Base-by-base conservation (phyloP, 495 filamentous ascomycete species). In the Astrothelium macrocarpum region DNA sequence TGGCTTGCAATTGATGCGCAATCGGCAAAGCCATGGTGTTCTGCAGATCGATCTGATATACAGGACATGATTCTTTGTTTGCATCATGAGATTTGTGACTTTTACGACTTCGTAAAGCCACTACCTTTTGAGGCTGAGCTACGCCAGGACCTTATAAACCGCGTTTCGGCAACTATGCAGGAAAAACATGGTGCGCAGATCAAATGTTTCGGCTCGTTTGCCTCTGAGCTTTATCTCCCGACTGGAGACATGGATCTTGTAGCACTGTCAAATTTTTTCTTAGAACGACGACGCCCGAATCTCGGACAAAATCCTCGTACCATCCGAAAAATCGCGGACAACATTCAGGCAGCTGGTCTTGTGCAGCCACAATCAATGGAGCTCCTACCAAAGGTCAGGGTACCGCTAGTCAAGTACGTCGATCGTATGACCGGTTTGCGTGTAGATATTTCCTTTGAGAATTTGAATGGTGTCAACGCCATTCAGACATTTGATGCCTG, bases 381-480 rank as follows among this genome's bases (percentile, higher is more conserved):
- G 65, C 75, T 86, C 25, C 89, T 98, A 58, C 59, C 79, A 0
- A 76, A 79, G 62, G 94, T 95, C 12, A 90, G 87, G 71, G 94
- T 98, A 2, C 94, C 94, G 0, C 84, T 98, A n/a, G 78, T 97
- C 71, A 98, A 98, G 70, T 97, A 86, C 67, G 75, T 89, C 34
- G 92, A 97, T 64, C 76, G 72, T 53, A 60, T 78, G 53, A 95
- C 91, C 1, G 81, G 82, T 9, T 77, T 98, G 49, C 86, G 84
- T 45, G 85, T 97, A 25, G 94, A 98, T 71, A 76, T 97, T 45
- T 97, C 93, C 0, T 96, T 98, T 71, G 95, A 98, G 75, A 97
- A 97, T 69, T 73, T 84, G 29, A 88, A 85, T 43, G 94, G 94
- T 3, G 64, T 96, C 28, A 73, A 81, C 1, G 91, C 92, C 25